phyloP scores from a whole-genome alignment of 352 stramenopile genomes.

The Globisporangium viniferum region DNA sequence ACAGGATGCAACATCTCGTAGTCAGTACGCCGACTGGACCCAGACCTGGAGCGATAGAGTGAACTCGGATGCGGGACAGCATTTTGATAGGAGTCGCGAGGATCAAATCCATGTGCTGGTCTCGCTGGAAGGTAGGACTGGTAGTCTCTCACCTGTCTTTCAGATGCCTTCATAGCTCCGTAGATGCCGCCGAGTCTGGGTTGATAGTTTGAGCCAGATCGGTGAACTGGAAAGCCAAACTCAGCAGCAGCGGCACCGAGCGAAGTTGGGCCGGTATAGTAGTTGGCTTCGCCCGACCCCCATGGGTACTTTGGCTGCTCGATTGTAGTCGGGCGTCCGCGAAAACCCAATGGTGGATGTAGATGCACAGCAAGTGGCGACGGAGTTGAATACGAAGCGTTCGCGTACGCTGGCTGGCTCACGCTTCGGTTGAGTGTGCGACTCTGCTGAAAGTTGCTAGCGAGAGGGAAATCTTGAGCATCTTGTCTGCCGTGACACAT shows the following conservation, averaged over 20 bases:
- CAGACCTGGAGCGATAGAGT: constrained; percentile 31
- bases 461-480: neutral
- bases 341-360: neutral
- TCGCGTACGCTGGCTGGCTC: constrained; percentile 10
- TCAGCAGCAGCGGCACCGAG: neutral
- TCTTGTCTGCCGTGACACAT: neutral
- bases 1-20: constrained; percentile 49
- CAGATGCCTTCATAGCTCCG: constrained; percentile 8
- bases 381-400: neutral
- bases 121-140: constrained; percentile 3
- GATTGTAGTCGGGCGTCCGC: neutral
- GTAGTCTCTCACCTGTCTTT: constrained; percentile 3
- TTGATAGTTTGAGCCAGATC: constrained; percentile 2
- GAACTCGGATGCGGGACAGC: constrained; percentile 24
- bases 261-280: constrained; percentile 2
- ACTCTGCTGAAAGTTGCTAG: neutral
- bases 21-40: constrained; percentile 23
- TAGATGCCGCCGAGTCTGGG: constrained; percentile 10
- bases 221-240: constrained; percentile 4
- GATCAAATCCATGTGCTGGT: constrained; percentile 18
- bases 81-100: constrained; percentile 21
- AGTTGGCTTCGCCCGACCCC: neutral
- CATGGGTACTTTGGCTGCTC: constrained; percentile 12
- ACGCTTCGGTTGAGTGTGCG: constrained; percentile 1
- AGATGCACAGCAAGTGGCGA: constrained; percentile 7